A percentile compares a stretch with the other conserved stretches of the same genome.
phyloP scores from a whole-genome alignment of 2,329 filamentous ascomycete species.

The Penicillium verrucosum region DNA sequence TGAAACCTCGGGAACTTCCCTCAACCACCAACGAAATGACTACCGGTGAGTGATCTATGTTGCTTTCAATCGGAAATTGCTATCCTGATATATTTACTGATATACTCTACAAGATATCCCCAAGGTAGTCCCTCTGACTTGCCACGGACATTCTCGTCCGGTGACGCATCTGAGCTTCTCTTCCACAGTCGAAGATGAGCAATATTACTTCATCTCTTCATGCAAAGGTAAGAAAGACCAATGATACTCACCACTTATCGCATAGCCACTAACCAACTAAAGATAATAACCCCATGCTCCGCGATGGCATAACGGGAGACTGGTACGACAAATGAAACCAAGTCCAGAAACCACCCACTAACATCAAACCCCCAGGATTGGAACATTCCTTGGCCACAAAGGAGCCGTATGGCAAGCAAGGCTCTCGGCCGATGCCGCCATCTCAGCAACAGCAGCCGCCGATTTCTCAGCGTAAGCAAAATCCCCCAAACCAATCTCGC shows the following conservation, averaged over 20 bases:
- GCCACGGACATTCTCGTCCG: constrained; percentile 88
- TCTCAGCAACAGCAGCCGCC: constrained; percentile 88
- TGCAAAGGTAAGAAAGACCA: constrained; percentile 68
- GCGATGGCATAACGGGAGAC: constrained; percentile 91
- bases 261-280: constrained; percentile 6
- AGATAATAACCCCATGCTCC: constrained; percentile 98
- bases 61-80: not conserved
- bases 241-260: not conserved
- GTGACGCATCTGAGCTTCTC: constrained; percentile 92
- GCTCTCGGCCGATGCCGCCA: constrained; percentile 79
- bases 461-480: constrained; percentile 82
- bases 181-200: constrained; percentile 72
- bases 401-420: constrained; percentile 96
- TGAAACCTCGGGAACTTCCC: constrained; percentile 1
- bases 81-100: not conserved
- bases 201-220: constrained; percentile 89
- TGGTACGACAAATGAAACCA: constrained; percentile 55
- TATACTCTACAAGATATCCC: constrained; percentile 35
- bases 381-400: constrained; percentile 97
- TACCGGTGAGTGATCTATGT: constrained; percentile 13
- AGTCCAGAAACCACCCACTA: not conserved
- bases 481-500: not conserved
- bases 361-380: constrained; percentile 60
- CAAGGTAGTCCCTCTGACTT: constrained; percentile 80
- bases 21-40: constrained; percentile 14